These are phyloP conservation scores for Cercospora janseana DNA, from an alignment of 2,329 filamentous ascomycete species.

Conservation along the genomic window DNA sequence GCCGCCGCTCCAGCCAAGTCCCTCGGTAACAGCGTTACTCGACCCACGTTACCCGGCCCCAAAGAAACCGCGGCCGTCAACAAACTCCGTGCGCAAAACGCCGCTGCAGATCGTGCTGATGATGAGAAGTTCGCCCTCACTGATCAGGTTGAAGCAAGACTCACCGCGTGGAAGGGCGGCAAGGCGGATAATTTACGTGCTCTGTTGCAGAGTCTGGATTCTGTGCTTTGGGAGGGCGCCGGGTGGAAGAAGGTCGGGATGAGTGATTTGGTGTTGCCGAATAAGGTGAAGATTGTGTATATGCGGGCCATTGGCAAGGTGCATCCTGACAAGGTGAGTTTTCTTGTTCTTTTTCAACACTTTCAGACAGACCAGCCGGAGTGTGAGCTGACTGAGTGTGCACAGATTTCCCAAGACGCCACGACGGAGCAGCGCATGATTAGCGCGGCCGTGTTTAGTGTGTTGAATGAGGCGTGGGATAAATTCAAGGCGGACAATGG, in stretches of 20 bases:
- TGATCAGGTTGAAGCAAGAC: conserved; percentile 77
- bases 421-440: conserved; percentile 68
- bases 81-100: conserved; percentile 77
- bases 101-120: conserved; percentile 79
- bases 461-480: conserved; percentile 67
- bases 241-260: conserved; percentile 97
- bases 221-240: conserved; percentile 84
- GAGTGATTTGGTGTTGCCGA: conserved; percentile 86
- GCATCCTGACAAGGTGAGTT: conserved; percentile 91
- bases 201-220: conserved; percentile 79
- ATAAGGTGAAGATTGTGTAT: conserved; percentile 94
- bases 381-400: not conserved
- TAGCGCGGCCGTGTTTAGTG: conserved; percentile 62
- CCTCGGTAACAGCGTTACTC: conserved; percentile 29
- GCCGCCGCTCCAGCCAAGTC: conserved; percentile 24
- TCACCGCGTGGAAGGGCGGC: conserved; percentile 80
- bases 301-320: conserved; percentile 99
- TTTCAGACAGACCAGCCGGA: not conserved
- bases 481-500: conserved; percentile 65
- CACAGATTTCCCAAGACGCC: conserved; percentile 60
- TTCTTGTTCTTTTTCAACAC: not conserved
- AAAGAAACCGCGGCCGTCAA: conserved; percentile 69
- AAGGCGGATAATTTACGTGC: conserved; percentile 92
- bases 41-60: conserved; percentile 34
- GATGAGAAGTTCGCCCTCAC: conserved; percentile 89